A percentile compares a stretch with the other conserved stretches of the same genome.
Evolutionary conservation across 176 grass and related monocot species (phyloP).

Genomic region (Areca catechu): DNA sequence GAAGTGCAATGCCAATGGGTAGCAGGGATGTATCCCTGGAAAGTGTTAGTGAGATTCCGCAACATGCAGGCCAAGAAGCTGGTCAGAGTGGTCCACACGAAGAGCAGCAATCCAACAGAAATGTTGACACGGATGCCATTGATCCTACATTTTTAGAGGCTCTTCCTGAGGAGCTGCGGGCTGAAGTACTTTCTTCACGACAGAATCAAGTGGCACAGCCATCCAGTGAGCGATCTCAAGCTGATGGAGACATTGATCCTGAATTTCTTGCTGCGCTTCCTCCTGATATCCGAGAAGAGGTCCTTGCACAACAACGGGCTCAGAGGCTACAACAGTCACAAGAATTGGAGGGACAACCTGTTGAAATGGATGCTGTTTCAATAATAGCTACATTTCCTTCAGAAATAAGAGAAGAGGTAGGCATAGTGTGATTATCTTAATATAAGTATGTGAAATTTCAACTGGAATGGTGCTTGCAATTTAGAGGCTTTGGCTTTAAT

Average conservation of each 20-base stretch:
- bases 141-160: conserved; percentile 99
- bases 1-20: conserved; percentile 29
- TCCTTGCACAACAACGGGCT: conserved; percentile 84
- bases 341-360: conserved; percentile 89
- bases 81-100: conserved; percentile 41
- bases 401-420: conserved; percentile 97
- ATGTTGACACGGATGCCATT: conserved; percentile 46
- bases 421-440: too few relatives aligned
- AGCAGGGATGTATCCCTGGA: conserved; percentile 56
- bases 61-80: conserved; percentile 56
- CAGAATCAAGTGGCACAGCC: conserved; percentile 82
- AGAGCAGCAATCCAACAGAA: conserved; percentile 44
- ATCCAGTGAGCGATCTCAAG: conserved; percentile 67
- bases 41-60: conserved; percentile 76
- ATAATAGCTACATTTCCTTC: conserved; percentile 97
- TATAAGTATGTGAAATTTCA: too few relatives aligned
- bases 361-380: conserved; percentile 98
- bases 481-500: too few relatives aligned
- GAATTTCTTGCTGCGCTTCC: conserved; percentile 99
- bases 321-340: conserved; percentile 79
- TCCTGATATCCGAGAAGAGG: conserved; percentile 91
- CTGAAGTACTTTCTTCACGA: conserved; percentile 91
- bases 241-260: conserved; percentile 92
- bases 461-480: too few relatives aligned
- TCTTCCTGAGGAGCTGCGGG: conserved; percentile 85